These are phyloP conservation scores for Thraustochytrium sp. DNA, from an alignment of 352 stramenopile species.

Conservation along the genomic window DNA sequence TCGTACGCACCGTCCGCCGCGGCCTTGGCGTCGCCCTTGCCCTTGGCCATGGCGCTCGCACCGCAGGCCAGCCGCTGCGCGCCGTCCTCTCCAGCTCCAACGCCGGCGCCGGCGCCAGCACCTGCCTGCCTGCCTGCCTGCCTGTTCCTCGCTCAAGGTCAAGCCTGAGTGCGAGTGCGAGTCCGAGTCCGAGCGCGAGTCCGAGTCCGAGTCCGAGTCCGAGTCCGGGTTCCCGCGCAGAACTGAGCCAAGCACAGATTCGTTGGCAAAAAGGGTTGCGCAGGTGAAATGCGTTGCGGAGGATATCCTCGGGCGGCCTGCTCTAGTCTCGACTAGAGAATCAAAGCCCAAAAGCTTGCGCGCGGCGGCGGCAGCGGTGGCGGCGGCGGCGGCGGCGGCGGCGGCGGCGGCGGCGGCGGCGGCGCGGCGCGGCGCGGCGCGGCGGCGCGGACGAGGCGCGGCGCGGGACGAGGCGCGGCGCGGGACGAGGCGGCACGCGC, in stretches of 20 bases:
- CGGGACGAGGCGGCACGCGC: neutral
- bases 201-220: neutral
- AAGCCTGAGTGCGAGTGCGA: neutral
- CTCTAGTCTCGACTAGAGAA: too few species aligned
- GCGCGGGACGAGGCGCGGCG: neutral
- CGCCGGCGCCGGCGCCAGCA: neutral
- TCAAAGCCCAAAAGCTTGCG: neutral
- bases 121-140: neutral
- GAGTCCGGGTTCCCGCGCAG: neutral
- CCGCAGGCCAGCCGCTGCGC: too few species aligned
- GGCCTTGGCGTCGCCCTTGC: slow-evolving; percentile 6
- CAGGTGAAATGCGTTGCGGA: too few species aligned
- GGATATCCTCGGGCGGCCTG: too few species aligned
- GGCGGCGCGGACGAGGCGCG: neutral
- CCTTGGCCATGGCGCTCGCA: neutral
- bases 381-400: neutral
- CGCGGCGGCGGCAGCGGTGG: neutral
- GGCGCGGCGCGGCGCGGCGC: neutral
- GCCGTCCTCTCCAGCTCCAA: too few species aligned
- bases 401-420: neutral
- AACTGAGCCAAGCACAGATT: too few species aligned
- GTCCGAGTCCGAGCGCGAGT: neutral
- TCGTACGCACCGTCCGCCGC: neutral
- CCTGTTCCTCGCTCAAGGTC: neutral
- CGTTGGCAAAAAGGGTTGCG: too few species aligned